A percentile compares a stretch with the other conserved stretches of the same genome.
These are phyloP conservation scores for Russula sp. DNA, from an alignment of 768 basidiomycete genomes.

Conservation along the genomic window DNA sequence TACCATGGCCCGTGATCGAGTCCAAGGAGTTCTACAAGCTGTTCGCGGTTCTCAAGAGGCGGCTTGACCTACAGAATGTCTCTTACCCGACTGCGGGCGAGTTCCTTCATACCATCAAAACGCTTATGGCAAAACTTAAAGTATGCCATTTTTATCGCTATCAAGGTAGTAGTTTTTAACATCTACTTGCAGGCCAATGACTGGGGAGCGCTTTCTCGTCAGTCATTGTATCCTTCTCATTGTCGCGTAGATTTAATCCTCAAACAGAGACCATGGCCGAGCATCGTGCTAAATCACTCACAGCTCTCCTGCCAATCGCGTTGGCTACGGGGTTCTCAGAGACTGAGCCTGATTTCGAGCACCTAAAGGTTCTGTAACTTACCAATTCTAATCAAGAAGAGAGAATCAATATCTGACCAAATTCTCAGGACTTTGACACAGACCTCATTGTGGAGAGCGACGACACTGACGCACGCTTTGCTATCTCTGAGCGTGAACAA, in stretches of 20 bases:
- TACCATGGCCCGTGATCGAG: constrained; percentile 64
- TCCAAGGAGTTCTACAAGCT: constrained; percentile 52
- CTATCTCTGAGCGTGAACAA: constrained; percentile 27
- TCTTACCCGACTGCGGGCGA: constrained; percentile 48
- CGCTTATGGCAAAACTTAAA: constrained; percentile 16
- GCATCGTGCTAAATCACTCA: constrained; percentile 38
- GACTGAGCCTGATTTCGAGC: constrained; percentile 40
- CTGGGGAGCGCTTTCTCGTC: constrained; percentile 60
- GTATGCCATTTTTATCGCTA: background rate
- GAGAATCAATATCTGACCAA: background rate
- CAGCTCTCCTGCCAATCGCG: constrained; percentile 40
- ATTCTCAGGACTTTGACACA: constrained; percentile 46
- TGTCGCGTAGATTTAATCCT: background rate
- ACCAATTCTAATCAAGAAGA: no score
- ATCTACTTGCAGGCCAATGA: constrained; percentile 44
- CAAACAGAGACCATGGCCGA: constrained; percentile 44
- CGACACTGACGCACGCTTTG: constrained; percentile 35
- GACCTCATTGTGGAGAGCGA: constrained; percentile 36
- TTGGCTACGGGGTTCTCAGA: constrained; percentile 45
- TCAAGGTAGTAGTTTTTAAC: background rate
- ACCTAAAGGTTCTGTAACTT: constrained; percentile 39
- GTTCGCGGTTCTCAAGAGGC: constrained; percentile 42
- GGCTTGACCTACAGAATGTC: constrained; percentile 42
- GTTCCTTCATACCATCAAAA: constrained; percentile 31
- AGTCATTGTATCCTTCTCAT: constrained; percentile 23